These are phyloP conservation scores for Onygena corvina DNA, from an alignment of 2,329 filamentous ascomycete species.

Conservation along the genomic window DNA sequence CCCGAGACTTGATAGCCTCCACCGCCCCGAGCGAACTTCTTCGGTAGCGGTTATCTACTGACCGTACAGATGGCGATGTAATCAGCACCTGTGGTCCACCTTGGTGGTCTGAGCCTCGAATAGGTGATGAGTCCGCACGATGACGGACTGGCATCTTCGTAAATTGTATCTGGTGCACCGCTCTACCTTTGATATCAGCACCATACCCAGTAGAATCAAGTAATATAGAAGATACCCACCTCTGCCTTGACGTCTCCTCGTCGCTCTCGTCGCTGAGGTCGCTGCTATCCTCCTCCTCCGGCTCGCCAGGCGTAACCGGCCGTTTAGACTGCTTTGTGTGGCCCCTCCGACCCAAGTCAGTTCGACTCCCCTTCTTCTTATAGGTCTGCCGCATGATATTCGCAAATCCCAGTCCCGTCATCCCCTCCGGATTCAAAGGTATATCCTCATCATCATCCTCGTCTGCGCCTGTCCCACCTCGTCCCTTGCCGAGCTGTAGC, in stretches of 20 bases:
- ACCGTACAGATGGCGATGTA: slow-evolving; percentile 44
- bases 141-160: slow-evolving; percentile 84
- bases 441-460: slow-evolving; percentile 49
- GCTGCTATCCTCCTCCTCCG: slow-evolving; percentile 54
- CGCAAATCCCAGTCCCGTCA: neutral
- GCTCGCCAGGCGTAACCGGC: slow-evolving; percentile 27
- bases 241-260: slow-evolving; percentile 42
- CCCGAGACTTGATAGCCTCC: slow-evolving; percentile 42
- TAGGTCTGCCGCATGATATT: neutral
- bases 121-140: slow-evolving; percentile 78
- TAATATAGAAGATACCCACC: slow-evolving; percentile 21
- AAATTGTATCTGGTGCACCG: slow-evolving; percentile 86
- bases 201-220: neutral
- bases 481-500: slow-evolving; percentile 12
- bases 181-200: slow-evolving; percentile 32
- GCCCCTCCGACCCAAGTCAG: slow-evolving; percentile 17
- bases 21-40: slow-evolving; percentile 47
- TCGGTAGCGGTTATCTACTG: slow-evolving; percentile 37
- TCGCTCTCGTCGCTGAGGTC: slow-evolving; percentile 56
- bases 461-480: slow-evolving; percentile 30
- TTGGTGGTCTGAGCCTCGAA: slow-evolving; percentile 42
- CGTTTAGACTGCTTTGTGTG: slow-evolving; percentile 13
- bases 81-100: slow-evolving; percentile 41
- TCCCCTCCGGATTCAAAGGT: slow-evolving; percentile 17
- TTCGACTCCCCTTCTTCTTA: slow-evolving; percentile 11